Evolutionary conservation across 805 yeast species (phyloP).

Genomic region (Wickerhamiella cacticola): DNA sequence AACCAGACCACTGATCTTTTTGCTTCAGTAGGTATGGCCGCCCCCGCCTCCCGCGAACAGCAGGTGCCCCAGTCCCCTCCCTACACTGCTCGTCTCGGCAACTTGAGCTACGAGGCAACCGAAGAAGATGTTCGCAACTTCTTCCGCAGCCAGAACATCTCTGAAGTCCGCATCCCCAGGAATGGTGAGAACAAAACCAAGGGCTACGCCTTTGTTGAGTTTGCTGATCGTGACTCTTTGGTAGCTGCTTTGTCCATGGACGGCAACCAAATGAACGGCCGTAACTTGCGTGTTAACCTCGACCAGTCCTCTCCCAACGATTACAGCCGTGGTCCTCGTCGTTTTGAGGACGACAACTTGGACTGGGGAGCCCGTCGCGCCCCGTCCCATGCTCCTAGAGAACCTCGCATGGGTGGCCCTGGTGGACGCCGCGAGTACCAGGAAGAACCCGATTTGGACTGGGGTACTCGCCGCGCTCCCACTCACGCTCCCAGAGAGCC

Average conservation of each 20-base stretch:
- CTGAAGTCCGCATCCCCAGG: constrained; percentile 59
- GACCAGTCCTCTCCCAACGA: constrained; percentile 40
- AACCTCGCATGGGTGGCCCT: constrained; percentile 6
- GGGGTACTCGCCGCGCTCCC: constrained; percentile 20
- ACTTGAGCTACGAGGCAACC: constrained; percentile 68
- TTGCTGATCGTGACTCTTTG: constrained; percentile 66
- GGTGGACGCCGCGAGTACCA: neutral
- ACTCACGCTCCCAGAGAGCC: constrained; percentile 21
- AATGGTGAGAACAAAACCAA: constrained; percentile 61
- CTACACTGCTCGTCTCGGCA: constrained; percentile 75
- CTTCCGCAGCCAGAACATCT: constrained; percentile 39
- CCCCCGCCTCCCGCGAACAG: constrained; percentile 45
- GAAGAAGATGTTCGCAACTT: constrained; percentile 41
- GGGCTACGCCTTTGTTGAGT: constrained; percentile 86
- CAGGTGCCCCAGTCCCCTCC: constrained; percentile 92
- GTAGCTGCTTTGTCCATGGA: constrained; percentile 60
- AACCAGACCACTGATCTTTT: constrained; percentile 21
- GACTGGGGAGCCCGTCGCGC: constrained; percentile 21
- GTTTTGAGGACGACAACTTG: constrained; percentile 15
- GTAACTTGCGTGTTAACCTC: constrained; percentile 58
- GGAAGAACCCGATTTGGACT: constrained; percentile 35
- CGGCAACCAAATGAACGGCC: constrained; percentile 61
- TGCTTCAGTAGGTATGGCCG: constrained; percentile 27
- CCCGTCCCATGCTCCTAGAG: constrained; percentile 14
- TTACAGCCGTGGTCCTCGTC: constrained; percentile 9